Conservation (phyloP, 805 yeast genomes). For the Starmerella floricola region DNA sequence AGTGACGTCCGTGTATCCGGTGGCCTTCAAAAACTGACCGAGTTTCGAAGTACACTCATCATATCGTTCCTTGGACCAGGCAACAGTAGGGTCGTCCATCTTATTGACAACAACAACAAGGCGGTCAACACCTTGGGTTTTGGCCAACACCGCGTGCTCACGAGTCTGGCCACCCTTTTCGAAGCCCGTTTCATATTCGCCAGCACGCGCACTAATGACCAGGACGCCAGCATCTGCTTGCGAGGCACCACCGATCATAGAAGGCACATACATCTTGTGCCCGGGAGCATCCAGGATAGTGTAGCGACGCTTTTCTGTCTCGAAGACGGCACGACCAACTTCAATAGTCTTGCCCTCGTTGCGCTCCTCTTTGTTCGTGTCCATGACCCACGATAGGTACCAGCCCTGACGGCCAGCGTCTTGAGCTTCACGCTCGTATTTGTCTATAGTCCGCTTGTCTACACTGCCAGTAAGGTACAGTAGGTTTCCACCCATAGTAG, state of each 20-base stretch:
- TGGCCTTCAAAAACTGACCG: constrained; percentile 54
- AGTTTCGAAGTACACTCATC: constrained; percentile 87
- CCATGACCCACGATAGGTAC: constrained; percentile 99
- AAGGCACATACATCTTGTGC: constrained; percentile 96
- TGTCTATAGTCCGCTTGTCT: constrained; percentile 96
- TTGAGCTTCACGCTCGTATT: constrained; percentile 95
- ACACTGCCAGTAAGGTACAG: constrained; percentile 90
- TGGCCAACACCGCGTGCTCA: constrained; percentile 94
- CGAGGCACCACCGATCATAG: constrained; percentile 99
- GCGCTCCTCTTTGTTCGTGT: constrained; percentile 97
- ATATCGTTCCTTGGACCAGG: constrained; percentile 92
- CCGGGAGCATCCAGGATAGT: constrained; percentile 99
- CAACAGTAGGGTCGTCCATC: constrained; percentile 97
- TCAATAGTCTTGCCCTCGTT: constrained; percentile 98
- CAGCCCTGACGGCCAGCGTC: constrained; percentile 99
- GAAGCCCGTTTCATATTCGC: constrained; percentile 98
- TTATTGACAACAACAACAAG: constrained; percentile 89
- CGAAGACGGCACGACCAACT: constrained; percentile 95
- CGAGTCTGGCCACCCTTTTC: constrained; percentile 99
- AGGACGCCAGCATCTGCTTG: constrained; percentile 98
- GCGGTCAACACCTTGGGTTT: constrained; percentile 95
- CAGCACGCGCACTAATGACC: constrained; percentile 96
- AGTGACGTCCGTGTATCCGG: constrained; percentile 81
- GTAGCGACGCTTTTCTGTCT: constrained; percentile 95
- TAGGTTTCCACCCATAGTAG: constrained; percentile 98